Evolutionary conservation across 2,329 filamentous ascomycete genomes (phyloP), one percentile per base, ranked within the genome.

Genomic region (Ilyonectria robusta): DNA sequence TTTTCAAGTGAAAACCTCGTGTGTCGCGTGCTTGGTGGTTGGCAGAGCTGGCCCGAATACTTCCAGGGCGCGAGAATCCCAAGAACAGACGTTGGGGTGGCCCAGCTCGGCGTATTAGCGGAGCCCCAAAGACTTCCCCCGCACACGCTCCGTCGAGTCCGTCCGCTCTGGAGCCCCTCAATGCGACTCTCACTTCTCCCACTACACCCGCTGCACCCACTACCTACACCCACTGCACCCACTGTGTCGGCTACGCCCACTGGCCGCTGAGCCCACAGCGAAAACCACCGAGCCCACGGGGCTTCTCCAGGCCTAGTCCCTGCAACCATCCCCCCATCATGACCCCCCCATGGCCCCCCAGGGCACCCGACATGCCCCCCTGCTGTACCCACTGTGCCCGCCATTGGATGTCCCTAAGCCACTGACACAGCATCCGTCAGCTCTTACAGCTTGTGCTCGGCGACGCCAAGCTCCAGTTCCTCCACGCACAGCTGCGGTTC

Each of bases 361-460:
- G 48, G 29, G 10, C 50, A 62, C 66, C 66, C 66, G 54, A 47
- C 55, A 74, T 66, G 57, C 70, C 65, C 67, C 69, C 65, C 65
- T 59, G 55, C 46, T 44, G 37, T 66, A 59, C 64, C 59, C 59
- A 66, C 59, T 48, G 37, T 50, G 59, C 58, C 55, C 70, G 65
- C 70, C 61, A 75, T 75, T 75, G 73, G 70, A 72, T 59, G 59
- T 68, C 58, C 50, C 63, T 68, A 74, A 76, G 74, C 72, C 72
- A 76, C 74, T 76, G 74, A 76, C 74, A 75, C 73, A 67, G 72
- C 55, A 68, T 73, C 72, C 62, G 70, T 74, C 72, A 75, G 86
- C 79, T 85, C 73, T 79, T 83, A 70, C 88, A 88, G 77, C 83
- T 88, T 73, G 80, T 87, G 66, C 83, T 88, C 73, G 81, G 80